These are phyloP conservation scores for Mycothermus thermophilus DNA, from an alignment of 495 filamentous ascomycete genomes.

Conservation along the genomic window DNA sequence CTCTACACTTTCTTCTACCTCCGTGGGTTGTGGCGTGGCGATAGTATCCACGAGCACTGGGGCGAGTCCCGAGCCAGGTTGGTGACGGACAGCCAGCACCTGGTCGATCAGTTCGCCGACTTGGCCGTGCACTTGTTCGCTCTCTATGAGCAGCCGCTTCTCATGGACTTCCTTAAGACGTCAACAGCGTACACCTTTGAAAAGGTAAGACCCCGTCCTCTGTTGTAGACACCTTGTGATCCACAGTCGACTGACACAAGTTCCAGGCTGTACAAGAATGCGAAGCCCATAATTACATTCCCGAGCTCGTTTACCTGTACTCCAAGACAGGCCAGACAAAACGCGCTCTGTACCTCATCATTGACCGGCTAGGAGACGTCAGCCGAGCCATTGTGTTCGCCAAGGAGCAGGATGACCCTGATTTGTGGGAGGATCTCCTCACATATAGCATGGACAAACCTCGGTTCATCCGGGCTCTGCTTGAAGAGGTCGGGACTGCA, in stretches of 20 bases:
- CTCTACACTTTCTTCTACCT: slow-evolving; percentile 91
- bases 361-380: slow-evolving; percentile 75
- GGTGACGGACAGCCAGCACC: slow-evolving; percentile 48
- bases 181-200: slow-evolving; percentile 76
- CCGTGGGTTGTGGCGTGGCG: slow-evolving; percentile 66
- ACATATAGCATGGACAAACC: slow-evolving; percentile 96
- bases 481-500: slow-evolving; percentile 85
- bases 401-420: slow-evolving; percentile 77
- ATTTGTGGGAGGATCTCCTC: slow-evolving; percentile 89
- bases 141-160: slow-evolving; percentile 57
- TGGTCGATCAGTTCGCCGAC: slow-evolving; percentile 77
- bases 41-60: slow-evolving; percentile 34
- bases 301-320: slow-evolving; percentile 84
- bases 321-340: slow-evolving; percentile 91
- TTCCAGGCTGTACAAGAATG: slow-evolving; percentile 58
- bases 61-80: slow-evolving; percentile 33
- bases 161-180: slow-evolving; percentile 76
- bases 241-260: neutral
- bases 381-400: slow-evolving; percentile 85
- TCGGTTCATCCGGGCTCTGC: slow-evolving; percentile 76
- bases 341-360: slow-evolving; percentile 77
- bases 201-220: slow-evolving; percentile 23
- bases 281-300: slow-evolving; percentile 61
- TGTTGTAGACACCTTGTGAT: neutral
- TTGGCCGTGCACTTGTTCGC: slow-evolving; percentile 75